Evolutionary conservation across 108 stramenopile genomes (phyloP), one percentile per base, ranked within the genome.

Genomic region (Nitzschia sp.): DNA sequence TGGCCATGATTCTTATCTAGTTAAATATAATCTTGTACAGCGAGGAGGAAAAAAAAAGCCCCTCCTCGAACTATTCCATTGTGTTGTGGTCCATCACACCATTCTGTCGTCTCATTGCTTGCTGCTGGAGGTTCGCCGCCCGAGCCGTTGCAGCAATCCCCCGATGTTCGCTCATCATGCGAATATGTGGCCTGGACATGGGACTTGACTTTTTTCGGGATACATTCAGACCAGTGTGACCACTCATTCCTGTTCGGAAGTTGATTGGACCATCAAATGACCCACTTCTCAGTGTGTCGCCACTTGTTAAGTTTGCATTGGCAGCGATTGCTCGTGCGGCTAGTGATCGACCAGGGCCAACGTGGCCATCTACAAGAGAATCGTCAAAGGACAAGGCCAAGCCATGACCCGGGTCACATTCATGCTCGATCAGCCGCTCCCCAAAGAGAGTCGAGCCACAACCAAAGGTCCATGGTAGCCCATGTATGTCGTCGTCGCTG

Each of bases 221-320:
- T 4, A 53, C 15, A 23, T 33, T 58, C 13, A 77, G 36, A 13
- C 78, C 77, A 36, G 45, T 53, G 34, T 85, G 85, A 0, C 81
- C 81, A 57, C 77, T 78, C 66, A 79, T 64, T 0, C 85, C 85
- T 19, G 77, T 82, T 56, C 85, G 71, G 61, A 82, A 85, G 53
- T 85, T 79, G 26, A 79, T 75, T 28, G 65, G 72, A 44, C 65
- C 73, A 55, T 71, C 77, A 38, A 70, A 77, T 22, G 52, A 56
- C 15, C 63, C 78, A 38, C 66, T 69, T 59, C 68, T 71, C 31
- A 66, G 53, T 3, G 65, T 57, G 13, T 58, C 35, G 23, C 58
- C 58, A 0, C 27, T 22, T 17, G 44, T 45, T 31, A 25, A 32
- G n/a, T 48, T 48, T 9, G 48, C 47, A 21, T 21, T 53, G 1